Evolutionary conservation across 2,329 filamentous ascomycete genomes (phyloP), one percentile per base, ranked within the genome.

Genomic region (Thelonectria olida): DNA sequence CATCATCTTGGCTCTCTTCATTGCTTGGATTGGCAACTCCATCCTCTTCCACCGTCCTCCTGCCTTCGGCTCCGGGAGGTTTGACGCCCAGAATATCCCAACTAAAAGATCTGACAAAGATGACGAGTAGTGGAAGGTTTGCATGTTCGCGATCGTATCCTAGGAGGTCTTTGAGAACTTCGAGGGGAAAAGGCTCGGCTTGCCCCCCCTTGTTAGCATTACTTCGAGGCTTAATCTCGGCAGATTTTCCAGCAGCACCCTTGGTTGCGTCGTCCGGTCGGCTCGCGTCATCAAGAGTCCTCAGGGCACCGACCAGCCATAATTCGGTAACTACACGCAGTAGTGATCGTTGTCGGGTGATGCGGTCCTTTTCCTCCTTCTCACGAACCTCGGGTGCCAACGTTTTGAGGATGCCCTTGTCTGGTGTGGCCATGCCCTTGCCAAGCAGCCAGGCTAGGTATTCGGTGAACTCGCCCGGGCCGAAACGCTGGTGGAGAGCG

Each of bases 151-250:
- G 88, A 75, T 99, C 96, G 74, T 98, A 90, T 7, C 94, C 93
- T 15, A 99, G 85, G 66, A 99, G 86, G 74, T 99, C 96, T 79
- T 99, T 99, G 39, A 99, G 82, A n/a, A 98, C 95, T 76, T 99
- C 96, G 19, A 99, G 83, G 4, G 96, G 96, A 68, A 99, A 98
- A 0, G 96, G 96, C 66, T 99, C 96, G 2, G 92, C 86, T 39
- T 85, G 88, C 25, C 85, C 84, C 66, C 88, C 88, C 61, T 88
- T 87, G 53, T 80, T 78, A 22, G 84, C 83, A 38, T 78, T 75
- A 9, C 82, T 73, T 61, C 86, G 86, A 68, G 80, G 82, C 81
- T 83, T 91, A 63, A 79, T 77, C 69, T 85, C 88, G 47, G 81
- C 86, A 7, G 84, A 79, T 76, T 94, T 97, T 34, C 85, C 81